These are phyloP conservation scores for Diddensiella transvaalensis DNA, from an alignment of 805 yeast species.

Conservation along the genomic window DNA sequence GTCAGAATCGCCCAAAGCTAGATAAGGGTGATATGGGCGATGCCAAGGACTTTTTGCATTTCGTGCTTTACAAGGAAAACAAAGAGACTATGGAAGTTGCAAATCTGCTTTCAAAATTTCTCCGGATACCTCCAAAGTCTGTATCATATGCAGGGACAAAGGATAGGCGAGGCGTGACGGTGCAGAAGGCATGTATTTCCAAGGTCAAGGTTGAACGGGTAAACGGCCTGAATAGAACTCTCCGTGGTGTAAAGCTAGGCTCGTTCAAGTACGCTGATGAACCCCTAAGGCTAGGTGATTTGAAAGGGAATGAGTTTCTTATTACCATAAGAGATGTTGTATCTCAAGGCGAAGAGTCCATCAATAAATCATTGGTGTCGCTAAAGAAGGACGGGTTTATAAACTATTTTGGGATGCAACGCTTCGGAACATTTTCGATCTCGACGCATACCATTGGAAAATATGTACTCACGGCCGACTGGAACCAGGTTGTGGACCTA, in stretches of 20 bases:
- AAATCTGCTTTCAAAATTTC: slow-evolving; percentile 61
- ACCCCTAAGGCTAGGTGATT: slow-evolving; percentile 72
- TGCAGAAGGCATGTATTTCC: slow-evolving; percentile 71
- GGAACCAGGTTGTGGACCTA: slow-evolving; percentile 76
- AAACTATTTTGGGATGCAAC: slow-evolving; percentile 96
- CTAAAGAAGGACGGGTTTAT: slow-evolving; percentile 72
- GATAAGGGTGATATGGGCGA: slow-evolving; percentile 51
- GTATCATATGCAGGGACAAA: slow-evolving; percentile 92
- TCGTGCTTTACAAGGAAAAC: slow-evolving; percentile 86
- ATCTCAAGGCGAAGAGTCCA: slow-evolving; percentile 40
- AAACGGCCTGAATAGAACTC: slow-evolving; percentile 66
- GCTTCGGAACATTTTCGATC: slow-evolving; percentile 93
- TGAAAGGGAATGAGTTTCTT: slow-evolving; percentile 82
- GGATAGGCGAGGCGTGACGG: slow-evolving; percentile 93
- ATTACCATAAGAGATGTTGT: slow-evolving; percentile 76
- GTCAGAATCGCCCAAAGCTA: slow-evolving; percentile 34
- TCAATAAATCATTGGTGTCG: slow-evolving; percentile 53
- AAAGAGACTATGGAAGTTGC: slow-evolving; percentile 98
- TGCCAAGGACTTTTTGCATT: slow-evolving; percentile 62
- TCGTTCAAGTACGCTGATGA: slow-evolving; percentile 64
- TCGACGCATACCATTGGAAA: slow-evolving; percentile 88
- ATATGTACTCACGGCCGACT: slow-evolving; percentile 63
- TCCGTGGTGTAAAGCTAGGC: slow-evolving; percentile 78
- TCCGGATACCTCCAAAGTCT: slow-evolving; percentile 67
- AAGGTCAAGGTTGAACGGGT: slow-evolving; percentile 61